Evolutionary conservation across 495 filamentous ascomycete species (phyloP), one percentile per base, ranked within the genome.

Genomic region (Sporormia fimetaria): DNA sequence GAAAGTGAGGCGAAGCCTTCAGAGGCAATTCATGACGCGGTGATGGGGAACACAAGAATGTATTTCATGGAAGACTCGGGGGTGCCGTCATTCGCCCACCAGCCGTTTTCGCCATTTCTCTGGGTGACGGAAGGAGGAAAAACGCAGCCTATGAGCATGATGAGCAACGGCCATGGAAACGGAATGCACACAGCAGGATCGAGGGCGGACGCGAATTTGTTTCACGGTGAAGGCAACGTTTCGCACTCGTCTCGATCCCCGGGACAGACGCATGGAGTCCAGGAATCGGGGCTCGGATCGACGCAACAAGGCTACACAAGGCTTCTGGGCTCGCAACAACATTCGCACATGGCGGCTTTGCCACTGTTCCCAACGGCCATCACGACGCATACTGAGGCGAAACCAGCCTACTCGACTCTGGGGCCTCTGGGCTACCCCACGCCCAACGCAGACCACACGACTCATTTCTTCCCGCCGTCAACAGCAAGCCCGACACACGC

Each of bases 41-140:
- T 67, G n/a, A 69, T 69, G 66, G 65, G 65, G 2, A 59, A 59
- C 36, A 62, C 62, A n/a, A 63, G 66, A 0, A 67, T 67, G 66
- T 49, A 63, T 35, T 51, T 69, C 6, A 57, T 69, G 31, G 66
- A 69, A 48, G 65, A 67, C 46, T 52, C 60, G 2, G 61, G 65
- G 2, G 48, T 66, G 23, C n/a, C n/a, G n/a, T n/a, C n/a, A n/a
- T n/a, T n/a, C n/a, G n/a, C n/a, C n/a, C n/a, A n/a, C n/a, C n/a
- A n/a, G n/a, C n/a, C n/a, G n/a, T 67, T 66, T 31, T 47, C 54
- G 18, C 64, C 63, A 8, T 44, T 65, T 24, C 47, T 37, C n/a
- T 67, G 63, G 56, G 45, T 55, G n/a, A 57, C 57, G 58, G 61
- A 49, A 1, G 46, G 51, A 24, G 21, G 12, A n/a, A 10, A 25